Evolutionary conservation across 108 stramenopile genomes (phyloP), one percentile per base, ranked within the genome.

Genomic region (Discostella stelligeroides): DNA sequence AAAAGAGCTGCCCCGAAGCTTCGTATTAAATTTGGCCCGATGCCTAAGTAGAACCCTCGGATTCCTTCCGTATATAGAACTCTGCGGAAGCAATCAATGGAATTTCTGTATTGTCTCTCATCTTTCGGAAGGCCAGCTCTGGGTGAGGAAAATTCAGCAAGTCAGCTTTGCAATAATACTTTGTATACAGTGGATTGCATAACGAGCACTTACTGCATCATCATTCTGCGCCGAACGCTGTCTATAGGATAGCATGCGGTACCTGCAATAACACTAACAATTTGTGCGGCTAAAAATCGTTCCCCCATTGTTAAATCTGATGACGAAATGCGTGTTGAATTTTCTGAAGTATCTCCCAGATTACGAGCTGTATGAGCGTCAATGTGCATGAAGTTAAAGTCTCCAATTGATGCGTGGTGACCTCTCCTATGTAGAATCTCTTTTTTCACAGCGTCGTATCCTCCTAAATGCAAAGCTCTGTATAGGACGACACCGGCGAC

Each of bases 201-300:
- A 11, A 20, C 51, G 27, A 27, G 9, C 21, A 53, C 51, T 53
- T 27, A 53, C 51, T 96, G 91, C 99, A 99, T 99, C 97, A 97
- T 97, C 58, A 99, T 76, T 53, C 98, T 86, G 13, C 99, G 85
- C 40, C 98, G 88, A 21, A 99, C 89, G 34, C 96, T 96, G 84
- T 99, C 99, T 68, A 99, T 96, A 7, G 99, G 99, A 84, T 99
- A 99, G 21, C 97, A 96, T 41, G 93, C 78, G 29, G 92, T 94
- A 7, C 96, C 97, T 30, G 97, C 95, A 23, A 84, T 60, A 62
- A 95, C 82, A 66, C 91, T 88, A 14, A 97, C 92, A 56, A 82
- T 70, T 84, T 98, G 97, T 24, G 98, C 98, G 15, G 93, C 80
- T 8, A 80, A 60, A 60, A 95, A 93, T 70, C 93, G 84, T 48